Percentiles rank a stretch among this genome's conserved stretches.
These are phyloP conservation scores for Rutstroemia sp. DNA, from an alignment of 2,329 filamentous ascomycete genomes.

Conservation along the genomic window DNA sequence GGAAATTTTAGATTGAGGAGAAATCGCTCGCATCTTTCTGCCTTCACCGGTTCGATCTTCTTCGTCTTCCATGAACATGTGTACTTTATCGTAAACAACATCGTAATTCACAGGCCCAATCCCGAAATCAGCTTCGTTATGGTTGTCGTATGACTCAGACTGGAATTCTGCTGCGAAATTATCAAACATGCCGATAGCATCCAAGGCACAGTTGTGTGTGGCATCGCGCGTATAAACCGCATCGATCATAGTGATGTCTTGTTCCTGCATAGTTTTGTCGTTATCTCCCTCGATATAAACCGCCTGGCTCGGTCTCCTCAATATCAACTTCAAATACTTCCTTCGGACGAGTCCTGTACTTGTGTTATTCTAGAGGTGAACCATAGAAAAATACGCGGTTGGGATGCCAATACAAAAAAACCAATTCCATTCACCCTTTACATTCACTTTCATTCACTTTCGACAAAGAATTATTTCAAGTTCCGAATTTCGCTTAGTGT, in stretches of 20 bases:
- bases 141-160: neutral
- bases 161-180: neutral
- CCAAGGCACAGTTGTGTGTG: neutral
- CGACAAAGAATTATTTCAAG: neutral
- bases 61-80: neutral
- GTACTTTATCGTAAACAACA: neutral
- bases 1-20: neutral
- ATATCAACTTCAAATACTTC: neutral
- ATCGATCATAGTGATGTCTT: neutral
- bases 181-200: neutral
- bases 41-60: neutral
- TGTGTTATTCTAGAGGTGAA: too few species aligned
- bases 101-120: neutral
- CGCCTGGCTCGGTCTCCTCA: neutral
- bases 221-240: neutral
- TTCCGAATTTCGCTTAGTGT: neutral
- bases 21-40: neutral
- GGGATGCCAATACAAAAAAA: neutral
- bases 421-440: neutral
- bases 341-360: too few species aligned
- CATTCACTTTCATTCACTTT: neutral
- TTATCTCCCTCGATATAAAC: neutral
- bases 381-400: neutral
- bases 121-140: neutral
- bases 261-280: neutral